A percentile compares a stretch with the other conserved stretches of the same genome.
phyloP scores from a whole-genome alignment of 192 early-diverging fungal genomes.

The Umbelopsis sp. region DNA sequence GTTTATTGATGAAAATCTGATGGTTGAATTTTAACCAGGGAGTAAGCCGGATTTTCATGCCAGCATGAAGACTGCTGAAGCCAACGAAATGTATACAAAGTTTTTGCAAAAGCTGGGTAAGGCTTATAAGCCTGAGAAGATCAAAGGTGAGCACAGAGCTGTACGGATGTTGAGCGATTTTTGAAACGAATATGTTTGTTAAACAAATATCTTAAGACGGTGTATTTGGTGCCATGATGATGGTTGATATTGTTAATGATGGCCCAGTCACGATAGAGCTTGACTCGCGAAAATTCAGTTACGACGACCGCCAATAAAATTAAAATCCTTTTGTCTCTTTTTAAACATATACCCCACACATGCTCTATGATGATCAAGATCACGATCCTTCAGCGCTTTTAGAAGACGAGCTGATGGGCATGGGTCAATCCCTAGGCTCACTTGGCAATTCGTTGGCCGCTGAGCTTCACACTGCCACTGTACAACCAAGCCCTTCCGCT shows the following conservation, averaged over 20 bases:
- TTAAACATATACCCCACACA: conserved; percentile 13
- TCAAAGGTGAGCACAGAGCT: conserved; percentile 61
- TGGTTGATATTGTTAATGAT: conserved; percentile 87
- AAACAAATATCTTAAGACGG: conserved; percentile 63
- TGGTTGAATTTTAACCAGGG: conserved; percentile 28
- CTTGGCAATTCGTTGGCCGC: conserved; percentile 42
- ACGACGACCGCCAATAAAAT: conserved; percentile 22
- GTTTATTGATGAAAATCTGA: not conserved
- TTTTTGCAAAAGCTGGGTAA: conserved; percentile 73
- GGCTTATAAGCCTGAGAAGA: conserved; percentile 63
- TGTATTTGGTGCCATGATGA: conserved; percentile 97
- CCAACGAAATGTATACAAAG: conserved; percentile 71
- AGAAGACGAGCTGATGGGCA: conserved; percentile 44
- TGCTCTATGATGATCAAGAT: conserved; percentile 16
- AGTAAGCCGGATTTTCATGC: conserved; percentile 93
- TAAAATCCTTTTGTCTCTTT: not conserved
- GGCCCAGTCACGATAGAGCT: conserved; percentile 63
- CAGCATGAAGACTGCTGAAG: conserved; percentile 75
- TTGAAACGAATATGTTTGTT: not conserved
- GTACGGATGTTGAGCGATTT: not conserved
- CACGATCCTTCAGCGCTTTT: conserved; percentile 20
- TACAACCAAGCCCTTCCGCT: conserved; percentile 22
- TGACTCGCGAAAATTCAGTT: conserved; percentile 59
- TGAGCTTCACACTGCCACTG: conserved; percentile 37
- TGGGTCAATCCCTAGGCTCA: conserved; percentile 33